Evolutionary conservation across 345 rosid species (phyloP).

Genomic region (Nasturtium officinale): DNA sequence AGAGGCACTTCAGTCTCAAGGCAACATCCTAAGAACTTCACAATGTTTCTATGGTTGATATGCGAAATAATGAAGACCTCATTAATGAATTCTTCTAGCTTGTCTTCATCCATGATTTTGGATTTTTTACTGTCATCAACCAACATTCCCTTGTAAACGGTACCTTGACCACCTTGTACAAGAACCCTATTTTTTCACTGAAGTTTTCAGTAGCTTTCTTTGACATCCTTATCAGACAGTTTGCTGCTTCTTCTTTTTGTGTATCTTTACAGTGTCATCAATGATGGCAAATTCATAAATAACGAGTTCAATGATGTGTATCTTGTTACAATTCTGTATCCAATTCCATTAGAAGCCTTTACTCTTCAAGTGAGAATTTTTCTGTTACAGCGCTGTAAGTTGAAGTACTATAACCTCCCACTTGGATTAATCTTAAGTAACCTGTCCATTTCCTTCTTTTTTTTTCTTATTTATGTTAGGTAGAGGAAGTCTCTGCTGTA

Average conservation of each 20-base stretch:
- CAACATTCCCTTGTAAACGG: too few relatives aligned
- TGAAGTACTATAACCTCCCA: neutral
- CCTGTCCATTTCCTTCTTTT: conserved; percentile 7
- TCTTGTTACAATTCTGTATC: conserved; percentile 74
- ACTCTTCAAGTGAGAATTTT: conserved; percentile 74
- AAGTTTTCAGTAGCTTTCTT: neutral
- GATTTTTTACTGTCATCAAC: too few relatives aligned
- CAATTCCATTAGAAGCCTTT: conserved; percentile 90
- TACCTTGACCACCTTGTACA: too few relatives aligned
- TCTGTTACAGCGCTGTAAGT: neutral
- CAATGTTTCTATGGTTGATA: too few relatives aligned
- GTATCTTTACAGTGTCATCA: conserved; percentile 59
- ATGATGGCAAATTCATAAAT: conserved; percentile 82
- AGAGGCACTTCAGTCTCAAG: too few relatives aligned
- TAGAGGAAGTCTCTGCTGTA: conserved; percentile 87
- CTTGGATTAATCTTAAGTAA: neutral
- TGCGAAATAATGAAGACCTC: too few relatives aligned
- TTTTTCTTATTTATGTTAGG: conserved; percentile 47
- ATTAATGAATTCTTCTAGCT: too few relatives aligned
- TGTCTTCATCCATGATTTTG: too few relatives aligned
- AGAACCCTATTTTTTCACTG: too few relatives aligned
- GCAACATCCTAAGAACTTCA: too few relatives aligned
- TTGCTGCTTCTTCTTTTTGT: conserved; percentile 13
- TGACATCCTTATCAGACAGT: neutral
- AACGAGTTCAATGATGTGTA: conserved; percentile 90